Base-by-base conservation (phyloP, 2,329 filamentous ascomycete genomes). In the Aspergillus hortae region DNA sequence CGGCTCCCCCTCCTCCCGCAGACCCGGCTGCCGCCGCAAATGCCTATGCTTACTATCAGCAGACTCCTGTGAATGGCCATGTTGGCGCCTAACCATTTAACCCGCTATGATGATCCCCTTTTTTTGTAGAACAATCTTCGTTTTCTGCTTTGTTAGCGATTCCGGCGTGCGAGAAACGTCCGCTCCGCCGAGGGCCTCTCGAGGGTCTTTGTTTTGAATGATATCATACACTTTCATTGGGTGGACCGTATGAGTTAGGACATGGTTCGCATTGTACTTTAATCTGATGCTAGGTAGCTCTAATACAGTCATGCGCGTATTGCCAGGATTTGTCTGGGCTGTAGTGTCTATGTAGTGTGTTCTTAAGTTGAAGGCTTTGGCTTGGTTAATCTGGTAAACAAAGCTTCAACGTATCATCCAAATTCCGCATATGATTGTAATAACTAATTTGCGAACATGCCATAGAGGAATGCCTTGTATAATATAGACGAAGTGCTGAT, bases 41-140 rank as follows among this genome's bases (percentile, higher is more conserved):
- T 36, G 52, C 62, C 12, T 65, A 68, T 52, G 61, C 59, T 32
- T 67, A 68, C 54, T 68, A 68, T 45, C 66, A 68, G 47, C 60
- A 67, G 52, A 48, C 41, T 17, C 61, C 65, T 12, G 60, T 65
- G 17, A 69, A 69, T 44, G 67, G 65, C 17, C 56, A 50, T 15
- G 45, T 54, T 21, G 48, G 48, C 44, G 55, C 51, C 49, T 64
- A 57, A 57, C 45, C 12, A 15, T 4, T 15, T 15, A 27, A 40
- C 19, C 19, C 15, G 47, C 51, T 49, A 52, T 54, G 46, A 46
- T 46, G 44, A 49, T 27, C n/a, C 38, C 35, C 48, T 55, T 56
- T 47, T 51, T 58, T 45, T 59, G 57, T 59, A 59, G 56, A 59
- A 54, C 57, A 57, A 48, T 51, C 43, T 27, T 40, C 14, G 23